phyloP scores from a whole-genome alignment of 257 asterid species.

The Solanum virginianum region DNA sequence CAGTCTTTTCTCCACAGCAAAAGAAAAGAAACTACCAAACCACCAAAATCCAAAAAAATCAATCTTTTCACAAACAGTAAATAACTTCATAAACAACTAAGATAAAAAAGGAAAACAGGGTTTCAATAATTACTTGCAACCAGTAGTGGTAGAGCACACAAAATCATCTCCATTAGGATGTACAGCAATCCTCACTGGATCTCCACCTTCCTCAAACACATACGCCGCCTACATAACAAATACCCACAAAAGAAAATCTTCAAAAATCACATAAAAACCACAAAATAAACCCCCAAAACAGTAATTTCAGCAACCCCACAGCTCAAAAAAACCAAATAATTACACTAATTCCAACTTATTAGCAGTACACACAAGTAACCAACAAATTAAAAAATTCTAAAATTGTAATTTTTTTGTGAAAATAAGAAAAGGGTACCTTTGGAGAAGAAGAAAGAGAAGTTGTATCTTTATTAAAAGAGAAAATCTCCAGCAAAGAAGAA shows the following conservation, averaged over 20 bases:
- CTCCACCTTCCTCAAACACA: constrained; percentile 58
- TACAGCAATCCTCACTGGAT: constrained; percentile 55
- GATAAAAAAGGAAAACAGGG: background rate
- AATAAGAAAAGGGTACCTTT: constrained; percentile 29
- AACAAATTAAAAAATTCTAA: background rate
- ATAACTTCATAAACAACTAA: background rate
- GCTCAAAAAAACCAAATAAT: background rate
- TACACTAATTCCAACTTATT: background rate
- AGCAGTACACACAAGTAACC: background rate
- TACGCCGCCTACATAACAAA: constrained; percentile 39
- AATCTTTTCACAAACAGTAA: background rate
- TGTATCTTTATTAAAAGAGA: constrained; percentile 51
- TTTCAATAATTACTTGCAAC: constrained; percentile 64
- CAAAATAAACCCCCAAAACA: background rate
- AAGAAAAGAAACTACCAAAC: no score
- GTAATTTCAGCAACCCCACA: background rate
- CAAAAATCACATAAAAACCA: background rate
- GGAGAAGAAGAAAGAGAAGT: constrained; percentile 64
- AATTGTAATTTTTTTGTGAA: background rate
- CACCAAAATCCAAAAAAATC: no score
- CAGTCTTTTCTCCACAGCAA: no score
- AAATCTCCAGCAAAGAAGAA: constrained; percentile 64
- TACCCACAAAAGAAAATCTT: background rate
- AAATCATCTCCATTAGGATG: constrained; percentile 80
- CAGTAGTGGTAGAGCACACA: constrained; percentile 77